phyloP scores from a whole-genome alignment of 2,329 filamentous ascomycete genomes.

The Eurotiales sp. region DNA sequence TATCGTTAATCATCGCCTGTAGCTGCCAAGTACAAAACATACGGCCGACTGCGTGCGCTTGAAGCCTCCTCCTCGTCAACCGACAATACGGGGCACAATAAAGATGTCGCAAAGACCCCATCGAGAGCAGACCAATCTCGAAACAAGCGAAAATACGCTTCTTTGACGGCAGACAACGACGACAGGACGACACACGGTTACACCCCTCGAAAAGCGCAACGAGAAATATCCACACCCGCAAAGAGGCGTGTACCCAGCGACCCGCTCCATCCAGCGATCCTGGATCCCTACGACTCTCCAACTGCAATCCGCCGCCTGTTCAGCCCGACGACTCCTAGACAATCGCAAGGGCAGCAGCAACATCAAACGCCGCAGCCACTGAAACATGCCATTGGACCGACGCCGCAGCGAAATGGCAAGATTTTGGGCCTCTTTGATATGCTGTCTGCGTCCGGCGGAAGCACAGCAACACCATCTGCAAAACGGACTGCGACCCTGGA shows the following conservation, averaged over 20 bases:
- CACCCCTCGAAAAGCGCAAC: conserved; percentile 11
- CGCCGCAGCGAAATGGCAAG: conserved; percentile 47
- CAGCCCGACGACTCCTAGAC: conserved; percentile 33
- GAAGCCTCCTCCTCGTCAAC: conserved; percentile 23
- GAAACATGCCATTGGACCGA: conserved; percentile 43
- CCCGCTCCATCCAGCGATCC: conserved; percentile 31
- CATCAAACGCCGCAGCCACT: conserved; percentile 29
- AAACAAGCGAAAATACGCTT: conserved; percentile 30
- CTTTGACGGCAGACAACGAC: conserved; percentile 24
- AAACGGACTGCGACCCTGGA: conserved; percentile 25
- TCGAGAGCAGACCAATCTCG: conserved; percentile 21
- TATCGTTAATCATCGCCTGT: background rate
- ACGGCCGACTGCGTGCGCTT: conserved; percentile 39
- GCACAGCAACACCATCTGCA: conserved; percentile 31
- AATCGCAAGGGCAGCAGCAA: conserved; percentile 22
- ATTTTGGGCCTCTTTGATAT: conserved; percentile 47
- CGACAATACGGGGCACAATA: conserved; percentile 13
- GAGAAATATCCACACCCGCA: conserved; percentile 29
- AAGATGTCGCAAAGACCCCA: conserved; percentile 19
- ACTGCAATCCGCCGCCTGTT: conserved; percentile 35
- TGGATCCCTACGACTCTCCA: conserved; percentile 46
- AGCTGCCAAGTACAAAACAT: conserved; percentile 49
- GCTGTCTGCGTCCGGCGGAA: conserved; percentile 39
- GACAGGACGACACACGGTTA: background rate
- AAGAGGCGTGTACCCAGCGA: conserved; percentile 22